Evolutionary conservation across 1,284 basidiomycete species (phyloP).

Genomic region (Vanrija sp.): DNA sequence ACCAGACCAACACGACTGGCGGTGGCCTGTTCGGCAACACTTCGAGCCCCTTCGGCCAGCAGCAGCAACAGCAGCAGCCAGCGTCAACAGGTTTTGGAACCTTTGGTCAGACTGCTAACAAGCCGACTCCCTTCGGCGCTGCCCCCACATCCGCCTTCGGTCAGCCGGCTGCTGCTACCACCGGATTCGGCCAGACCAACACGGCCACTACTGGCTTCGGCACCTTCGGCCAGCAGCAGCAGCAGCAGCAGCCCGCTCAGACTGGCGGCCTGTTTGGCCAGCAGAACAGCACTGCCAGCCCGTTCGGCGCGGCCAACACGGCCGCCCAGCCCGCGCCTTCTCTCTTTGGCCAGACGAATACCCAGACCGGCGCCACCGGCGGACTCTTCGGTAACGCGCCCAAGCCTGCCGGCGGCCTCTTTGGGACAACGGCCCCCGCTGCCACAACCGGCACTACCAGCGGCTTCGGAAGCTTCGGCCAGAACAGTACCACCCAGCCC

Average conservation of each 20-base stretch:
- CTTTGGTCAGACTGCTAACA: slow-evolving; percentile 27
- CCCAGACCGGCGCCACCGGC: slow-evolving; percentile 24
- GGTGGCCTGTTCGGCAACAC: slow-evolving; percentile 17
- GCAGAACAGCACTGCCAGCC: slow-evolving; percentile 23
- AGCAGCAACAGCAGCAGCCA: slow-evolving; percentile 17
- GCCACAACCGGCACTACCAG: slow-evolving; percentile 25
- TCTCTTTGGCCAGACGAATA: slow-evolving; percentile 52
- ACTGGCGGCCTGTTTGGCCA: slow-evolving; percentile 24
- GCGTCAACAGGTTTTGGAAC: slow-evolving; percentile 46
- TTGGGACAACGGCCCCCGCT: slow-evolving; percentile 20
- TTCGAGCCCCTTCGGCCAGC: slow-evolving; percentile 9
- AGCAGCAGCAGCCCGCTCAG: background rate
- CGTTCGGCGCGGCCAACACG: slow-evolving; percentile 45
- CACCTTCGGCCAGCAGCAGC: slow-evolving; percentile 28
- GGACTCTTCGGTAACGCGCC: slow-evolving; percentile 42
- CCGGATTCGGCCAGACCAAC: slow-evolving; percentile 44
- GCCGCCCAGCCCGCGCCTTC: slow-evolving; percentile 2
- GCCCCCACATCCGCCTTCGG: slow-evolving; percentile 32
- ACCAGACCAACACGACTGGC: slow-evolving; percentile 15
- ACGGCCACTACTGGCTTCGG: slow-evolving; percentile 17
- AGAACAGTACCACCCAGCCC: slow-evolving; percentile 23
- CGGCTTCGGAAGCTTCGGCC: slow-evolving; percentile 25
- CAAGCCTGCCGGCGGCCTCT: slow-evolving; percentile 37
- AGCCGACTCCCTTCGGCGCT: slow-evolving; percentile 9
- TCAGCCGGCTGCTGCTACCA: slow-evolving; percentile 25